Evolutionary conservation across 2,329 filamentous ascomycete species (phyloP), one percentile per base, ranked within the genome.

Genomic region (Trichoderma oligosporum): DNA sequence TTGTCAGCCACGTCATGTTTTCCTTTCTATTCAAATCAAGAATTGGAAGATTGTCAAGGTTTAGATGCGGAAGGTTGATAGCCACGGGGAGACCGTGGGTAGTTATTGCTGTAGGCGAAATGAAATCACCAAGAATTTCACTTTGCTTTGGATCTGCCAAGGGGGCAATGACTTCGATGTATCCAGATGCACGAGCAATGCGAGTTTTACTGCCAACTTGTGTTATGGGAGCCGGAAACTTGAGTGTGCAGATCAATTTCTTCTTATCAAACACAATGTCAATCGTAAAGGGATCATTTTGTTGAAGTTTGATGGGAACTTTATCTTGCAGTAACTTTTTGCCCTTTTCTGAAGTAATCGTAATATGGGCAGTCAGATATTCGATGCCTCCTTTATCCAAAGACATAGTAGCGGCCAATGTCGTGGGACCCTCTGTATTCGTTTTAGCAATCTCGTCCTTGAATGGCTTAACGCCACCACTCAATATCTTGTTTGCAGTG

Each of bases 21-120:
- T 63, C 61, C 52, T 72, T 73, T 12, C 73, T 60, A 2, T 66
- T 62, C 4, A 77, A 16, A 27, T 76, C 69, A 20, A 80, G 61
- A 24, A 76, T 71, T 0, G 78, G 75, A 1, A 80, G 68, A 2
- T 57, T 67, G 56, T 78, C 73, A n/a, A 81, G 70, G 57, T 75
- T 77, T 16, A 80, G 27, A 56, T 77, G 70, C 0, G 73, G 68
- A 12, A 70, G 66, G 59, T 75, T 78, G 22, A 76, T 60, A 0
- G 70, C 64, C 2, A 68, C 65, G 0, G 77, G 78, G 1, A 71
- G 38, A 1, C 63, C 58, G 4, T 62, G 48, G 1, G 61, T 46
- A 4, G 65, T 57, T 2, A 76, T 62, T 3, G 56, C 57, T 1
- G 66, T 63, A 0, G 77, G 77, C 44, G 70, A 76, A 7, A 78